These are phyloP conservation scores for Fusarium torulosum DNA, from an alignment of 2,329 filamentous ascomycete genomes.

Conservation along the genomic window DNA sequence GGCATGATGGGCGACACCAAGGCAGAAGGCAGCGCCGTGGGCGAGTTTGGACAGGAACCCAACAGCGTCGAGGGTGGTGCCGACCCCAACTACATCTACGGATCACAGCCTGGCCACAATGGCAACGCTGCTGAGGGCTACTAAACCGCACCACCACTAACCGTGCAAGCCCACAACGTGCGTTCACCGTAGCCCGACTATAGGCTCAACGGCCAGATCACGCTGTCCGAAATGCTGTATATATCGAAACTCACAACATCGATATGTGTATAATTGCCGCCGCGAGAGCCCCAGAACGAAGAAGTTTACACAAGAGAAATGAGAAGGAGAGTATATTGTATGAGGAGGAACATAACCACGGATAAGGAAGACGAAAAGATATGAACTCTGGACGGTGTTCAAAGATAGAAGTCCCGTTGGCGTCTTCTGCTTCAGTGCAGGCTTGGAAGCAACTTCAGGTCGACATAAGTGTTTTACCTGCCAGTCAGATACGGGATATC, in stretches of 20 bases:
- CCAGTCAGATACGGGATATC: slow-evolving; percentile 31
- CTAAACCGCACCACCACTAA: slow-evolving; percentile 47
- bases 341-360: slow-evolving; percentile 16
- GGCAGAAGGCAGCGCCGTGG: slow-evolving; percentile 47
- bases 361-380: slow-evolving; percentile 8
- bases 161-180: neutral
- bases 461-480: slow-evolving; percentile 18
- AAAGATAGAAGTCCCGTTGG: slow-evolving; percentile 38
- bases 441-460: slow-evolving; percentile 39
- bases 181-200: too few species aligned
- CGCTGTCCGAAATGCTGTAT: neutral
- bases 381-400: slow-evolving; percentile 22
- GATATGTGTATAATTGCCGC: slow-evolving; percentile 34
- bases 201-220: neutral
- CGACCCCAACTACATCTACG: slow-evolving; percentile 65
- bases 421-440: slow-evolving; percentile 33
- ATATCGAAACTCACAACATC: slow-evolving; percentile 5
- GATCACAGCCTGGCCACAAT: slow-evolving; percentile 68
- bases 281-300: slow-evolving; percentile 10
- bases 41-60: slow-evolving; percentile 61
- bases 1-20: slow-evolving; percentile 53
- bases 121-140: slow-evolving; percentile 68
- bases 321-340: slow-evolving; percentile 37
- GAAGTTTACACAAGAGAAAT: slow-evolving; percentile 12
- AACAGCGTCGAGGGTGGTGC: slow-evolving; percentile 57